These are phyloP conservation scores for Erodium texanum DNA, from an alignment of 441 rosid species.

Conservation along the genomic window DNA sequence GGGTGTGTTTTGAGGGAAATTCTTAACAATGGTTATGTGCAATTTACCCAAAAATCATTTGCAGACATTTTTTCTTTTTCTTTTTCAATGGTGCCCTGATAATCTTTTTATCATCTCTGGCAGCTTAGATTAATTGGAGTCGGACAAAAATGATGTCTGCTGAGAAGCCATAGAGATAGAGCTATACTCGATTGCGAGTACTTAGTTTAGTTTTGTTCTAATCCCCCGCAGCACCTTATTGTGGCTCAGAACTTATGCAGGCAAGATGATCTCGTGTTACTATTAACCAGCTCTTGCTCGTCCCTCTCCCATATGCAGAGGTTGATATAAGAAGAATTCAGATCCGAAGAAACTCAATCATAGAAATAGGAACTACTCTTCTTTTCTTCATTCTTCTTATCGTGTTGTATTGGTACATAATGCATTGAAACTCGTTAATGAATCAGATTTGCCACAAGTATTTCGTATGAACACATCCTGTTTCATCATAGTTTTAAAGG, in stretches of 20 bases:
- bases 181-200: not conserved
- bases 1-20: too few relatives aligned
- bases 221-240: too few relatives aligned
- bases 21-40: too few relatives aligned
- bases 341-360: not conserved
- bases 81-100: not conserved
- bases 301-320: not conserved
- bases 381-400: not conserved
- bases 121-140: conserved; percentile 42
- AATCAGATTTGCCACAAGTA: too few relatives aligned
- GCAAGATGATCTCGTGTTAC: not conserved
- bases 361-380: not conserved
- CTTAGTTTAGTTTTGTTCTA: not conserved
- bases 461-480: too few relatives aligned
- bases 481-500: too few relatives aligned
- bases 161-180: not conserved
- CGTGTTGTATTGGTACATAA: not conserved
- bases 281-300: not conserved
- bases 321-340: not conserved
- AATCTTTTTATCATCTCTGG: not conserved
- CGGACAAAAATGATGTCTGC: not conserved
- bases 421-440: not conserved
- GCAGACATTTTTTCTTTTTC: not conserved
- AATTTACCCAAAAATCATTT: too few relatives aligned
- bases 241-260: not conserved